These are phyloP conservation scores for Mortierella polycephala DNA, from an alignment of 371 early-diverging fungal species.

Conservation along the genomic window DNA sequence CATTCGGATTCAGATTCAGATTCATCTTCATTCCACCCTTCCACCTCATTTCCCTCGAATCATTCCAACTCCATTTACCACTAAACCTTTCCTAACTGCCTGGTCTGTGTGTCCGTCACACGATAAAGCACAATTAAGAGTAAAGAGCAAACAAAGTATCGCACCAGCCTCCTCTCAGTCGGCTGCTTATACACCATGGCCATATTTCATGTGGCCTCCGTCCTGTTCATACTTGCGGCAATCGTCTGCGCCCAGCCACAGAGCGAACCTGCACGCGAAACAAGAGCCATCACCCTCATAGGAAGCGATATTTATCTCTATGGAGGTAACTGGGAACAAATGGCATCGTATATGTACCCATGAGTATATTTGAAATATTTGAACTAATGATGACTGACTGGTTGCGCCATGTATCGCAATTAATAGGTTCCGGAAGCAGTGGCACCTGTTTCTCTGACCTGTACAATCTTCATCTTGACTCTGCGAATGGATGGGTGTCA, in stretches of 20 bases:
- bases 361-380: background rate
- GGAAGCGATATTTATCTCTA: conserved; percentile 37
- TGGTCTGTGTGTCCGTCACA: background rate
- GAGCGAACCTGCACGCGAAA: conserved; percentile 16
- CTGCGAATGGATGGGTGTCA: conserved; percentile 31
- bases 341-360: background rate
- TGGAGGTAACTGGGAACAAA: conserved; percentile 21
- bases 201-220: background rate
- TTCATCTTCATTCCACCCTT: background rate
- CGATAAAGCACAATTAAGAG: background rate
- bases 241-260: conserved; percentile 40
- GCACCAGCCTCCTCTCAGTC: background rate
- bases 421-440: conserved; percentile 21
- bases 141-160: background rate
- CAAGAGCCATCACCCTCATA: conserved; percentile 35
- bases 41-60: background rate
- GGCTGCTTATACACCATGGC: background rate
- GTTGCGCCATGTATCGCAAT: background rate
- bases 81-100: background rate
- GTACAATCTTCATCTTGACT: conserved; percentile 37
- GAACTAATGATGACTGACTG: background rate
- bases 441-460: conserved; percentile 46
- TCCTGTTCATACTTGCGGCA: conserved; percentile 10
- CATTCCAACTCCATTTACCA: too few species aligned
- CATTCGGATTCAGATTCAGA: background rate